Evolutionary conservation across 2,329 filamentous ascomycete species (phyloP), one percentile per base, ranked within the genome.

Genomic region (Nothopassalora personata): DNA sequence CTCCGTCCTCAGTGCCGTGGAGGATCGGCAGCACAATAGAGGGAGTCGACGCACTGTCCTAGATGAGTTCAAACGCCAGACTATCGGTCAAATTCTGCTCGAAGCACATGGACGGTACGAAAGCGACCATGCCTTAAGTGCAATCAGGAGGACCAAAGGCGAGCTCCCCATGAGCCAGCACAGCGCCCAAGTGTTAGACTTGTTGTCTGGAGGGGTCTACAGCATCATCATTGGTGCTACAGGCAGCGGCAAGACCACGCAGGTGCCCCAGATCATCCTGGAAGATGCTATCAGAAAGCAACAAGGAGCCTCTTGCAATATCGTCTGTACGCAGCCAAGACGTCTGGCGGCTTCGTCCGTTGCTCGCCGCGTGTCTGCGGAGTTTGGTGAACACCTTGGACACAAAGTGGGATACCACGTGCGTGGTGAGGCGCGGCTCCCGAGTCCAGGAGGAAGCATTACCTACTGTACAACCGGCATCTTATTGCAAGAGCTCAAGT

Each of bases 231-330:
- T 76, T 51, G 78, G 77, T 18, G 74, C 76, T 28, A 78, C 77
- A 45, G 78, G 77, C 2, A 76, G 74, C 48, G 78, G 79, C 19
- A 81, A 81, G 64, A 76, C 69, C 52, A 80, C 79, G 5, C 80
- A 82, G 66, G 73, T 82, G 8, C 79, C 80, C n/a, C 80, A 82
- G 60, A 79, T 82, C n/a, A 60, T 82, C 28, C 67, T 82, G 1
- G 79, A 82, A n/a, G 67, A 80, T 56, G 74, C 76, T 2, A 79
- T 79, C 48, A 62, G 68, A 6, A 59, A 63, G 5, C 74, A 73
- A 1, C 54, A 61, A 13, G 79, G 78, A n/a, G 73, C 71, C 5
- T 55, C 64, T 28, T 81, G 80, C 66, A 79, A 79, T 58, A 73
- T 82, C 54, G 73, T 82, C 7, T 81, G 79, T 61, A 79, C 80